phyloP scores from a whole-genome alignment of 192 early-diverging fungal species.

The Pilaira anomala region DNA sequence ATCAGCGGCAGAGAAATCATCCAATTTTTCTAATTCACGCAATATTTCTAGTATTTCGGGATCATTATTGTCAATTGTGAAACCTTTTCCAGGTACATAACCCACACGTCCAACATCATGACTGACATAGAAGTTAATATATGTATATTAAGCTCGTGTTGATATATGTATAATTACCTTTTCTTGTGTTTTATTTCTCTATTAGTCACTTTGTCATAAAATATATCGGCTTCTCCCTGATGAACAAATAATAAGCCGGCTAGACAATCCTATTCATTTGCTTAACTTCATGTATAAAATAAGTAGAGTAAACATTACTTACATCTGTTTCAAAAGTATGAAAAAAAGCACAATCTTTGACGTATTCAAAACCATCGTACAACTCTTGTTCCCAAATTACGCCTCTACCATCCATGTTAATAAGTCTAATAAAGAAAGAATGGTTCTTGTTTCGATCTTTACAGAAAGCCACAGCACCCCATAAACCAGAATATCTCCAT shows the following conservation, averaged over 20 bases:
- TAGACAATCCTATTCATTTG: constrained; percentile 43
- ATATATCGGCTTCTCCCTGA: constrained; percentile 61
- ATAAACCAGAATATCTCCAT: constrained; percentile 69
- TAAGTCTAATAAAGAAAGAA: constrained; percentile 61
- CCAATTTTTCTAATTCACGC: constrained; percentile 51
- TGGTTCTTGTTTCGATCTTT: constrained; percentile 60
- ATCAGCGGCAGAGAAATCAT: constrained; percentile 58
- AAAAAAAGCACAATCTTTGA: constrained; percentile 62
- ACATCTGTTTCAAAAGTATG: constrained; percentile 70
- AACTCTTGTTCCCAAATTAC: constrained; percentile 82
- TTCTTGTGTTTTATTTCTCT: constrained; percentile 13
- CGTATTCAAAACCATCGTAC: constrained; percentile 68
- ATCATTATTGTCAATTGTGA: constrained; percentile 62
- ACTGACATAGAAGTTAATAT: not conserved
- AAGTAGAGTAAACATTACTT: constrained; percentile 17
- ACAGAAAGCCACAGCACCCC: constrained; percentile 71
- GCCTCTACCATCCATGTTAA: constrained; percentile 57
- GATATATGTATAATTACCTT: not conserved
- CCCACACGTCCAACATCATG: constrained; percentile 58
- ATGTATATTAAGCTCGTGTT: not conserved
- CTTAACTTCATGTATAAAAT: not conserved
- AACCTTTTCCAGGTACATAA: constrained; percentile 54
- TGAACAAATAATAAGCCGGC: constrained; percentile 72
- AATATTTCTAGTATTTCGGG: constrained; percentile 67
- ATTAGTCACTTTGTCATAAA: constrained; percentile 37